These are phyloP conservation scores for Zygotorulaspora mrakii DNA, from an alignment of 1,139 yeast species.

Conservation along the genomic window DNA sequence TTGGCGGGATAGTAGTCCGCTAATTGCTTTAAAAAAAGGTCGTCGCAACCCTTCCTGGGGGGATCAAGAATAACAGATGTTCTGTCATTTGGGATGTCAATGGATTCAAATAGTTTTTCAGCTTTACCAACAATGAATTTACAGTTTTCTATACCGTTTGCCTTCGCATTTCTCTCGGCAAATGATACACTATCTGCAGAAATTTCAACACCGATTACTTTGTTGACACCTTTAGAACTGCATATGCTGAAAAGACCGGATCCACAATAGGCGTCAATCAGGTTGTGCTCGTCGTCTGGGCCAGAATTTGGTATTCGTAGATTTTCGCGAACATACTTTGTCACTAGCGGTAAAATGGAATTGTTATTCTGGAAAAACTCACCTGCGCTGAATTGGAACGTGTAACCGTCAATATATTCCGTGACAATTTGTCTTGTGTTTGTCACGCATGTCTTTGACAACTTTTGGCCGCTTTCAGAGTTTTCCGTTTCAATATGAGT, in stretches of 20 bases:
- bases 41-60: conserved; percentile 95
- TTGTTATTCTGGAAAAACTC: conserved; percentile 96
- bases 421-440: conserved; percentile 73
- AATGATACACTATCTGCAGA: conserved; percentile 87
- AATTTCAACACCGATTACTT: conserved; percentile 90
- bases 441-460: conserved; percentile 49
- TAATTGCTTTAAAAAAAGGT: conserved; percentile 76
- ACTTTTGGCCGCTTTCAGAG: conserved; percentile 27
- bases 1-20: conserved; percentile 78
- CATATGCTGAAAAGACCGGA: conserved; percentile 90
- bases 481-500: conserved; percentile 31
- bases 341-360: conserved; percentile 78
- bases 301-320: conserved; percentile 49
- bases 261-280: conserved; percentile 97
- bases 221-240: conserved; percentile 72
- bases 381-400: conserved; percentile 86
- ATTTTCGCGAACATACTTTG: conserved; percentile 73
- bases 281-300: conserved; percentile 44
- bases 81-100: conserved; percentile 63
- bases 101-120: conserved; percentile 76
- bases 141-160: conserved; percentile 72
- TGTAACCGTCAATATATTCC: conserved; percentile 69
- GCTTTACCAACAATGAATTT: conserved; percentile 89
- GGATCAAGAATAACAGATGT: conserved; percentile 95
- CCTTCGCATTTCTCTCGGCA: conserved; percentile 75